Percentiles rank a stretch among this genome's conserved stretches.
Evolutionary conservation across 345 rosid species (phyloP).

Genomic region (Arabidopsis thaliana): DNA sequence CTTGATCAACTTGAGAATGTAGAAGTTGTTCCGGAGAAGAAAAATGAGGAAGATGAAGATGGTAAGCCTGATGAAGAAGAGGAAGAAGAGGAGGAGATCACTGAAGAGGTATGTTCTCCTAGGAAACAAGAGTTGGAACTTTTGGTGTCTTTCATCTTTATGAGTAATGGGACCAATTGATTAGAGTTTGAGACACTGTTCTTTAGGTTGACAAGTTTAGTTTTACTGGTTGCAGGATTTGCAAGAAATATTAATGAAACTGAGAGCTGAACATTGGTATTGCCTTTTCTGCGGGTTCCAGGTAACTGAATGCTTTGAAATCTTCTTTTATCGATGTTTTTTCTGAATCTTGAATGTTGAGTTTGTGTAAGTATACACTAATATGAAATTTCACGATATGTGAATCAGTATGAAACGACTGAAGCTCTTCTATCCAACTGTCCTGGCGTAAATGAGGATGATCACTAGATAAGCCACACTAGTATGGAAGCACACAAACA

Average conservation of each 20-base stretch:
- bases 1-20: constrained; percentile 89
- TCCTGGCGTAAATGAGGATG: constrained; percentile 87
- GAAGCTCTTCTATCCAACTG: constrained; percentile 77
- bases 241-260: constrained; percentile 66
- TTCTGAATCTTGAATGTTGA: not conserved
- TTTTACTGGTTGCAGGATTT: constrained; percentile 67
- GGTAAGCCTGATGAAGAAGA: constrained; percentile 66
- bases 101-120: constrained; percentile 63
- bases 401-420: constrained; percentile 74
- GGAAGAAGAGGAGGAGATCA: constrained; percentile 72
- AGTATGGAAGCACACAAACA: constrained; percentile 9
- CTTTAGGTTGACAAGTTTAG: constrained; percentile 16
- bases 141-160: not conserved
- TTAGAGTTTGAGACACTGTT: not conserved
- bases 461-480: constrained; percentile 50
- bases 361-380: constrained; percentile 10
- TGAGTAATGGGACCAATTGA: not conserved
- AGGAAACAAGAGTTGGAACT: not conserved
- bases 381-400: not conserved
- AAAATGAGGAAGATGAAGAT: constrained; percentile 57
- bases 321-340: constrained; percentile 10
- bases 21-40: constrained; percentile 68
- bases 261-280: constrained; percentile 76
- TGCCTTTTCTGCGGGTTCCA: constrained; percentile 87
- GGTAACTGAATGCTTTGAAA: constrained; percentile 47